Evolutionary conservation across 73 alveolate species (phyloP).

Genomic region (Breviolum minutum): DNA sequence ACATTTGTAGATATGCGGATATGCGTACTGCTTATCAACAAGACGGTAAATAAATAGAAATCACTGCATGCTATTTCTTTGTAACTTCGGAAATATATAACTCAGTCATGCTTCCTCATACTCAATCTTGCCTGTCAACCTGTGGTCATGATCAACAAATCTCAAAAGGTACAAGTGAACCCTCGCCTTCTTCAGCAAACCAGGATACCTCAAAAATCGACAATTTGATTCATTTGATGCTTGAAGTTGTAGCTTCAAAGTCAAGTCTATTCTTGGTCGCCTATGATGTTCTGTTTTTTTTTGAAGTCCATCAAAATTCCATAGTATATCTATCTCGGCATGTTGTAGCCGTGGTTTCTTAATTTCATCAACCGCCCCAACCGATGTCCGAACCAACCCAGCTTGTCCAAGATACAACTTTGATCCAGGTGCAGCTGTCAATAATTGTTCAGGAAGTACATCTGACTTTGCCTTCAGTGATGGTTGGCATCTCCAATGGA

Average conservation of each 20-base stretch:
- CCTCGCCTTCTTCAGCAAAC: constrained; percentile 46
- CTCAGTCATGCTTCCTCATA: no score
- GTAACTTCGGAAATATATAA: no score
- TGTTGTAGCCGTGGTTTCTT: not conserved
- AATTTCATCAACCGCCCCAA: not conserved
- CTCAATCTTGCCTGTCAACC: not conserved
- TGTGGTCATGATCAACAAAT: not conserved
- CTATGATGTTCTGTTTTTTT: not conserved
- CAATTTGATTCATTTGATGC: not conserved
- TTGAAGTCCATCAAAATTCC: not conserved
- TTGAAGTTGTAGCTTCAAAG: not conserved
- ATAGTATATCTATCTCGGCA: not conserved
- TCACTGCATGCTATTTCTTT: no score
- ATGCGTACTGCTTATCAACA: no score
- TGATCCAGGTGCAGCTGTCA: constrained; percentile 73
- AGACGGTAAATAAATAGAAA: no score
- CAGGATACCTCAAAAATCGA: constrained; percentile 16
- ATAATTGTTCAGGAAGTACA: constrained; percentile 48
- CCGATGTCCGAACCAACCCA: not conserved
- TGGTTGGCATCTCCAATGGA: no score
- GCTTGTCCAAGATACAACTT: constrained; percentile 6
- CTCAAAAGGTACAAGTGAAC: not conserved
- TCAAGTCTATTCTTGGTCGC: not conserved
- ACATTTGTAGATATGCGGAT: not conserved
- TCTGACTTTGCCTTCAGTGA: constrained; percentile 45